Percentiles rank a stretch among this genome's conserved stretches.
Evolutionary conservation across 2,329 filamentous ascomycete species (phyloP).

Genomic region (Tolypocladium guangdongense): DNA sequence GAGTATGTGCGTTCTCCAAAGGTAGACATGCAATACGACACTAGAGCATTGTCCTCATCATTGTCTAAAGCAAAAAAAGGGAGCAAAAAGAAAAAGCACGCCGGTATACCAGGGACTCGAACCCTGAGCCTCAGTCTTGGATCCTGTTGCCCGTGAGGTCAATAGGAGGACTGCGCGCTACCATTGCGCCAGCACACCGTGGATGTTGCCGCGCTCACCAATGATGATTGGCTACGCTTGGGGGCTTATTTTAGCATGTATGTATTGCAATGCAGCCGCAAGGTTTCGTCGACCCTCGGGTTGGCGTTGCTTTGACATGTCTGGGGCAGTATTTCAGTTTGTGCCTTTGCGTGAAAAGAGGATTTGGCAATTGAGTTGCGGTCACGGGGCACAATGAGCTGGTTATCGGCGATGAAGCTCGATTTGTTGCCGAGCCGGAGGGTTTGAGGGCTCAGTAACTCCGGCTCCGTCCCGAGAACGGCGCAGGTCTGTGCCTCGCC

Average conservation of each 20-base stretch:
- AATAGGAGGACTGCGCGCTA: conserved; percentile 28
- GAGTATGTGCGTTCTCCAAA: too few species aligned
- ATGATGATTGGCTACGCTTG: conserved; percentile 10
- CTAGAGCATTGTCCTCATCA: too few species aligned
- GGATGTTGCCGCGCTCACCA: conserved; percentile 1
- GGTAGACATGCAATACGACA: too few species aligned
- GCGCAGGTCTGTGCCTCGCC: too few species aligned
- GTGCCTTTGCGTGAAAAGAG: too few species aligned
- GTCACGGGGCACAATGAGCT: too few species aligned
- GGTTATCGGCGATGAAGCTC: too few species aligned
- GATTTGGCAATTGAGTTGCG: too few species aligned
- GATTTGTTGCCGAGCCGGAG: background rate
- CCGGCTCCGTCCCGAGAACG: background rate
- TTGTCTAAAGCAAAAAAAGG: background rate
- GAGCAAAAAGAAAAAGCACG: background rate
- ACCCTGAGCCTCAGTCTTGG: conserved; percentile 27
- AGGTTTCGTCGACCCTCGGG: background rate
- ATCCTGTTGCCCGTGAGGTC: background rate
- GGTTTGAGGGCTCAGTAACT: background rate
- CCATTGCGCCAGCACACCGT: conserved; percentile 25
- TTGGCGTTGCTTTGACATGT: too few species aligned
- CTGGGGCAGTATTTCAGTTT: too few species aligned
- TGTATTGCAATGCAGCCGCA: background rate
- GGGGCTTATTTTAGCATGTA: background rate
- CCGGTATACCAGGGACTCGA: conserved; percentile 27